Conservation (phyloP, 148 eudicot genomes). For the Silene conica region DNA sequence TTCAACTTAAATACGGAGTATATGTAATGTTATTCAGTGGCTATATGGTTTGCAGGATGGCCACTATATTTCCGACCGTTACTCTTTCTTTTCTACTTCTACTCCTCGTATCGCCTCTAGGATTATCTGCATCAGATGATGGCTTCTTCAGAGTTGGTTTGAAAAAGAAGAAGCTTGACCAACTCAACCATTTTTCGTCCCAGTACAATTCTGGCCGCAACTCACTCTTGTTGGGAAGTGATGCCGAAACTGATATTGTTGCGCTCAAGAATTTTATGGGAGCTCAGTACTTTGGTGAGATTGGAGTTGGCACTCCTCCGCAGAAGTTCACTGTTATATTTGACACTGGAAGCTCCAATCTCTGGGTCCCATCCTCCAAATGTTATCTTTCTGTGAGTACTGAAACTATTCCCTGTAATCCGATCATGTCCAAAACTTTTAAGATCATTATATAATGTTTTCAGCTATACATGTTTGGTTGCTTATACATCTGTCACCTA, state of each 20-base stretch:
- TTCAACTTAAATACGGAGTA: too few species aligned
- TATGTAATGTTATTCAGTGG: neutral
- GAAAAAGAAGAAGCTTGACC: slow-evolving; percentile 60
- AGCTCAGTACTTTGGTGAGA: slow-evolving; percentile 89
- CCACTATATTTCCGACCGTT: slow-evolving; percentile 24
- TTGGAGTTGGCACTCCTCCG: slow-evolving; percentile 85
- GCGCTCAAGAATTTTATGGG: slow-evolving; percentile 70
- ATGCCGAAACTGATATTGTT: slow-evolving; percentile 48
- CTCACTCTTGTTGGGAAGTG: slow-evolving; percentile 28
- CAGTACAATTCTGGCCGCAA: slow-evolving; percentile 28
- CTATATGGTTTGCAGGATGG: slow-evolving; percentile 40
- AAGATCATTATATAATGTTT: neutral
- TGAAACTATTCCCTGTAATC: neutral
- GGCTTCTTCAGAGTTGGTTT: slow-evolving; percentile 59
- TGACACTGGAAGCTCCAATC: slow-evolving; percentile 92
- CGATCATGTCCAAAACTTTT: too few species aligned
- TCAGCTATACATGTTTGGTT: neutral
- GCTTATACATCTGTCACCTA: slow-evolving; percentile 8
- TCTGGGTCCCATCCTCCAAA: slow-evolving; percentile 88
- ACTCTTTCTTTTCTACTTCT: slow-evolving; percentile 34
- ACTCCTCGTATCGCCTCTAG: slow-evolving; percentile 38
- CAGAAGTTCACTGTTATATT: slow-evolving; percentile 85
- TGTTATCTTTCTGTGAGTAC: slow-evolving; percentile 77
- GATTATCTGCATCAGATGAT: slow-evolving; percentile 38
- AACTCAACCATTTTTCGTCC: slow-evolving; percentile 37